Evolutionary conservation across 257 asterid genomes (phyloP), one percentile per base, ranked within the genome.

Genomic region (Nicotiana otophora): DNA sequence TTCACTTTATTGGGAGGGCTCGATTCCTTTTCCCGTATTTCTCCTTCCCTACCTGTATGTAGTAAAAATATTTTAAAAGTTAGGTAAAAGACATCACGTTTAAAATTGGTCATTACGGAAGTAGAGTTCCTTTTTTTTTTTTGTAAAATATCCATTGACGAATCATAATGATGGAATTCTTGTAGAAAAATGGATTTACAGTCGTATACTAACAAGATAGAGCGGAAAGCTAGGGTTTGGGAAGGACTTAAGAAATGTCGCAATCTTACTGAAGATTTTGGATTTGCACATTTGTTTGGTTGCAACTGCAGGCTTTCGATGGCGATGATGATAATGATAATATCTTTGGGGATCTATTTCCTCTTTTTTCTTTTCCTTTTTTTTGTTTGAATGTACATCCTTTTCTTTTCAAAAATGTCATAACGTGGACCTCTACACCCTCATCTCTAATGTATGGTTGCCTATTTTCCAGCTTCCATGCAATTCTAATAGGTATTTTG

Each of bases 371-470:
- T 5, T 5, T 0, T 2, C 2, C 6, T n/a, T 5, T 6, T 6
- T 1, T 36, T 39, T 72, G 15, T 74, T 72, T 48, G 23, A 72
- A 48, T 70, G 14, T 48, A 33, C 42, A n/a, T 31, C n/a, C 5
- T 70, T 70, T 42, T 61, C 79, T 7, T 23, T 72, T 12, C 7
- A 23, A 72, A 5, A 12, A 20, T 72, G 79, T 14, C 61, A 28
- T 64, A 42, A 5, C 60, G 53, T 74, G 79, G 61, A 74, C 62
- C 79, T 74, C 39, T 46, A 11, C 12, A 14, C 48, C 39, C 62
- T 48, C 42, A 74, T 74, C 80, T 74, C n/a, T 31, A 74, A 74
- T 74, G 62, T 74, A 74, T 48, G 80, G 80, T 39, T 4, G 15
- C 26, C 26, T 48, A 19, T 74, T 72, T 46, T 48, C 20, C 20